These are phyloP conservation scores for Iris pallida DNA, from an alignment of 116 monocot genomes.

Conservation along the genomic window DNA sequence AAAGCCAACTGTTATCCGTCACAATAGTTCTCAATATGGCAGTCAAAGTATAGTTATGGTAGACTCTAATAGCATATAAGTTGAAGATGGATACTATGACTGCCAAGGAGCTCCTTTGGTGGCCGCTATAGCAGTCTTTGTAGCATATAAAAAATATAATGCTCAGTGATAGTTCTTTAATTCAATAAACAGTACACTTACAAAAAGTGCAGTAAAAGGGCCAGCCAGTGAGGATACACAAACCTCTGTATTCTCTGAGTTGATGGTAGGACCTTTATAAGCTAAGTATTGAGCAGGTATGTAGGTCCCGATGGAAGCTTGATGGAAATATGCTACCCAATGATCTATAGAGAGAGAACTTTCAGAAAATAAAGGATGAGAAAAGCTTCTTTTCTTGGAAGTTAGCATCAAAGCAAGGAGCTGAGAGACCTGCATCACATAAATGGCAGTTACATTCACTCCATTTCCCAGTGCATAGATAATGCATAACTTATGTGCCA, in stretches of 20 bases:
- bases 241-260: conserved; percentile 30
- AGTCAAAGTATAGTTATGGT: no score
- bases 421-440: conserved; percentile 47
- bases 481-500: background rate
- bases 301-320: conserved; percentile 68
- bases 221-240: background rate
- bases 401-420: conserved; percentile 61
- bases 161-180: no score
- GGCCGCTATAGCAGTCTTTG: no score
- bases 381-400: conserved; percentile 41
- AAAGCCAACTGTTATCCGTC: no score
- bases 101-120: no score
- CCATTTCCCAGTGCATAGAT: background rate
- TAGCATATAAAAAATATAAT: no score
- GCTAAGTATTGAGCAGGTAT: conserved; percentile 34
- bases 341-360: conserved; percentile 45
- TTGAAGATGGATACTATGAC: no score
- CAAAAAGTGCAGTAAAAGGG: background rate
- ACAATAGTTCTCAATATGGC: no score
- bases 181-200: no score
- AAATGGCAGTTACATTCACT: background rate
- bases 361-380: conserved; percentile 24
- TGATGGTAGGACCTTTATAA: conserved; percentile 10
- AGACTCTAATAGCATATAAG: no score
- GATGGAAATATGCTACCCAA: conserved; percentile 89